Base-by-base conservation (phyloP, 768 basidiomycete genomes). In the Rhizopogon vesiculosus region DNA sequence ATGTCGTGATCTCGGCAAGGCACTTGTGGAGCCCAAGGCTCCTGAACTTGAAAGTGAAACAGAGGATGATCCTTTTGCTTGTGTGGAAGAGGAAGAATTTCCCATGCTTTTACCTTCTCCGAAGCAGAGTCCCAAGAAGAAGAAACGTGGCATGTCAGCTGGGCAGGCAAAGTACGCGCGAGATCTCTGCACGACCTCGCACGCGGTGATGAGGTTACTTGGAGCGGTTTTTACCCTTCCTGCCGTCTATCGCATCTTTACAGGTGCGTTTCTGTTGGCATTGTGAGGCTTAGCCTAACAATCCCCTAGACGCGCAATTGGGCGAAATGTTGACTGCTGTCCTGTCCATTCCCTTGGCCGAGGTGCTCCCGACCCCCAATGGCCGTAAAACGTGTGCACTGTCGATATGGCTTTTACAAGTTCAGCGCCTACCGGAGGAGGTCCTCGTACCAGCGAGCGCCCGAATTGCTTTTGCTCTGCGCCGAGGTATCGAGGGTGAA, bases 351-450 rank as follows among this genome's bases (percentile, higher is more conserved):
- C 90, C 90, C 2, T 73, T 91, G 19, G 80, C 87, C 0, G 73
- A 78, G 5, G 74, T 79, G 28, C 69, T 93, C 0, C 91, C 90
- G 3, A 91, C 90, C 5, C 87, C 87, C 5, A 92, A 92, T 64
- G 81, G 88, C 10, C 83, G 91, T n/a, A 93, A 93, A 67, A 93
- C 91, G 1, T 91, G 81, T 56, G 89, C 88, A 2, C 70, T 93
- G 25, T 79, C 86, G 2, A 87, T 92, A 22, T 87, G 83, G 82
- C 72, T 91, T 5, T 62, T 93, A 22, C 89, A 91, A 63, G 73
- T 72, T 2, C 88, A 89, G 59, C 83, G 87, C 7, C 76, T 93
- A 8, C 86, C 91, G 19, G 69, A 74, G 18, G 70, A 73, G 0
- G 78, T 92, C 19, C 74, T 93, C 13, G 62, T 72, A 9, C 85